These are phyloP conservation scores for Lachancea nothofagi DNA, from an alignment of 805 yeast genomes.

Conservation along the genomic window DNA sequence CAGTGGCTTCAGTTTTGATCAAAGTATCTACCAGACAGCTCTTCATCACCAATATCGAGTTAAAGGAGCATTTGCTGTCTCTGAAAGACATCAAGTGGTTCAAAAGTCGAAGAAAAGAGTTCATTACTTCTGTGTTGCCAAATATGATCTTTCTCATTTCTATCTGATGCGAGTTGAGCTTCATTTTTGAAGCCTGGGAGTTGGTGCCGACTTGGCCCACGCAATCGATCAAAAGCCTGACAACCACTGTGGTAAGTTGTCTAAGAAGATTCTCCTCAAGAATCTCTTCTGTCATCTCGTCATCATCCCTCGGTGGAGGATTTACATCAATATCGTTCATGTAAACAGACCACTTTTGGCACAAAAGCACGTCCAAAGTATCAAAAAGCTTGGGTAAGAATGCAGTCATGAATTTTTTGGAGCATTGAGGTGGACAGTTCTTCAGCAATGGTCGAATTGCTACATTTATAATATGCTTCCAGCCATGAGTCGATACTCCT, in stretches of 20 bases:
- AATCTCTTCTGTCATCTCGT: conserved; percentile 91
- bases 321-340: conserved; percentile 35
- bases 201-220: conserved; percentile 69
- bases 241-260: conserved; percentile 89
- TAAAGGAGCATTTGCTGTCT: conserved; percentile 89
- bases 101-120: conserved; percentile 69
- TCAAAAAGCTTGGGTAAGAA: conserved; percentile 71
- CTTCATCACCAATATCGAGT: conserved; percentile 75
- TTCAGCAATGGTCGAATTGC: conserved; percentile 81
- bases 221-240: conserved; percentile 76
- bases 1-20: conserved; percentile 68
- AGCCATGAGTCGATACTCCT: conserved; percentile 89
- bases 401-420: conserved; percentile 64
- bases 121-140: conserved; percentile 58
- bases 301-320: conserved; percentile 64
- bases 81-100: conserved; percentile 74
- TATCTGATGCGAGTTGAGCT: conserved; percentile 49
- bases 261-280: conserved; percentile 93
- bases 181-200: conserved; percentile 29
- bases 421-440: conserved; percentile 73
- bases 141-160: conserved; percentile 64
- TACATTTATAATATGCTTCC: conserved; percentile 94
- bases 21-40: conserved; percentile 66
- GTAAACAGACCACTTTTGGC: conserved; percentile 60
- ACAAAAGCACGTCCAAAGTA: conserved; percentile 68